Evolutionary conservation across 2,329 filamentous ascomycete species (phyloP).

Genomic region (Phaeosphaeria sp.): DNA sequence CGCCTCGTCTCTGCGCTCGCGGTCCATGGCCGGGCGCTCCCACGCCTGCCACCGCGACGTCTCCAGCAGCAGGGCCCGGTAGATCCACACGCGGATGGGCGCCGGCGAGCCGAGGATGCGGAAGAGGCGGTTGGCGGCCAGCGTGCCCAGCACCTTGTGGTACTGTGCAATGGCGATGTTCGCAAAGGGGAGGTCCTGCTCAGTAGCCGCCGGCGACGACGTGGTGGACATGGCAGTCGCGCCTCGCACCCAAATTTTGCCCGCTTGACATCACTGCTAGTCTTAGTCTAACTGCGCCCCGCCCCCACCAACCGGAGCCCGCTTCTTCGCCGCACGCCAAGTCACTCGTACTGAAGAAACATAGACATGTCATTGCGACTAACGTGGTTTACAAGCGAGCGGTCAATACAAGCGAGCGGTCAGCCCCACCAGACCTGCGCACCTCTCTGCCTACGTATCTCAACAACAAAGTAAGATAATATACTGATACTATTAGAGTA

Average conservation of each 20-base stretch:
- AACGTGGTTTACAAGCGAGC: too few species aligned
- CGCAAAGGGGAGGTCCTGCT: conserved; percentile 24
- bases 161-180: conserved; percentile 33
- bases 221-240: conserved; percentile 12
- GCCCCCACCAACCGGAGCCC: conserved; percentile 14
- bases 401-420: too few species aligned
- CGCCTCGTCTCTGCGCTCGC: conserved; percentile 5
- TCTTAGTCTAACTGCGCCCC: too few species aligned
- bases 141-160: conserved; percentile 26
- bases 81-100: conserved; percentile 35
- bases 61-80: conserved; percentile 30
- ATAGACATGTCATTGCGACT: too few species aligned
- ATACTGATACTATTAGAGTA: too few species aligned
- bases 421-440: too few species aligned
- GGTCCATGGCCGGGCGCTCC: conserved; percentile 14
- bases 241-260: conserved; percentile 1
- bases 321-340: background rate
- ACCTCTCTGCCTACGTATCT: too few species aligned
- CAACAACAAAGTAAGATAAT: too few species aligned
- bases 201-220: conserved; percentile 17
- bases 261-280: conserved; percentile 4
- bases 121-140: conserved; percentile 32
- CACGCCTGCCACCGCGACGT: conserved; percentile 29
- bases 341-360: too few species aligned
- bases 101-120: conserved; percentile 35